phyloP scores from a whole-genome alignment of 2,329 filamentous ascomycete species.

The Aurifilum marmelostoma region DNA sequence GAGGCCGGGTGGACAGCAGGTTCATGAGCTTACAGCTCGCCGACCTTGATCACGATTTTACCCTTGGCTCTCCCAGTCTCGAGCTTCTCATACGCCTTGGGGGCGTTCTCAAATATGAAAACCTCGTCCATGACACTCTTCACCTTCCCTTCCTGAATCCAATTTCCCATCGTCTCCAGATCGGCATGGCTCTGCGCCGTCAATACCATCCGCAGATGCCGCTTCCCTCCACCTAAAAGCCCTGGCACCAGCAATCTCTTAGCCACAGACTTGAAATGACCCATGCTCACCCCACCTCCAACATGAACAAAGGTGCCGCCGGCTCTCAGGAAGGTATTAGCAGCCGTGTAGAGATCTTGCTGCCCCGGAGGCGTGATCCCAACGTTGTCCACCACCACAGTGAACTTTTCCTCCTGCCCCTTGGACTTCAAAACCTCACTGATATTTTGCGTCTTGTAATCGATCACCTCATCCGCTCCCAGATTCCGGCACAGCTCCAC shows the following conservation, averaged over 20 bases:
- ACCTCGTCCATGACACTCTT: slow-evolving; percentile 58
- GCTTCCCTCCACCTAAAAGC: slow-evolving; percentile 45
- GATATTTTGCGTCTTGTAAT: slow-evolving; percentile 58
- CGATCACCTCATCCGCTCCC: slow-evolving; percentile 66
- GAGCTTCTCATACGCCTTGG: slow-evolving; percentile 61
- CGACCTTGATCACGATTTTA: slow-evolving; percentile 55
- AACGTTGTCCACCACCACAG: slow-evolving; percentile 62
- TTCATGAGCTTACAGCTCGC: slow-evolving; percentile 10
- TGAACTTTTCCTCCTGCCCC: slow-evolving; percentile 55
- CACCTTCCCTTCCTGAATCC: slow-evolving; percentile 62
- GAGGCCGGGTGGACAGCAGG: no score
- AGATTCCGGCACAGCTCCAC: slow-evolving; percentile 58
- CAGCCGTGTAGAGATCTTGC: slow-evolving; percentile 54
- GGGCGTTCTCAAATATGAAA: slow-evolving; percentile 59
- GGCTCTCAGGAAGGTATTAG: slow-evolving; percentile 53
- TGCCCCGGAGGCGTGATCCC: slow-evolving; percentile 43
- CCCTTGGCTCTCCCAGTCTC: slow-evolving; percentile 59
- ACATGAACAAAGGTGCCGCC: slow-evolving; percentile 57
- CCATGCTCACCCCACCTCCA: slow-evolving; percentile 41
- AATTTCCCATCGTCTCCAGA: slow-evolving; percentile 53
- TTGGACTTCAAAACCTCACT: slow-evolving; percentile 48
- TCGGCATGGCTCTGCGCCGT: slow-evolving; percentile 46
- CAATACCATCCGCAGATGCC: slow-evolving; percentile 44
- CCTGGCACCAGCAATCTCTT: slow-evolving; percentile 37
- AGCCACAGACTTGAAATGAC: slow-evolving; percentile 27